Base-by-base conservation (phyloP, 441 rosid genomes). In the Erodium moschatum region DNA sequence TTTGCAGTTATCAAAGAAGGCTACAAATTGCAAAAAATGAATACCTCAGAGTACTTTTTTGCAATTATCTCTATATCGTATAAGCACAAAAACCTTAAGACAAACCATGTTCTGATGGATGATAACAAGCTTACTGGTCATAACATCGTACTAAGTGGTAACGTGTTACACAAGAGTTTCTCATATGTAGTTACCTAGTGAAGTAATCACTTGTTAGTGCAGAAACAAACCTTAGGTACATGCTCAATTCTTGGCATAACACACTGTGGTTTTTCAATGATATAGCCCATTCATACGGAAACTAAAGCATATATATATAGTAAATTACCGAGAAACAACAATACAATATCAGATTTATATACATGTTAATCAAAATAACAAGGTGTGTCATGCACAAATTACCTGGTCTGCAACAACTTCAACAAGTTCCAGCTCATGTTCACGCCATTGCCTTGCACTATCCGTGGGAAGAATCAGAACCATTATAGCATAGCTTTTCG, bases 341-440 rank as follows among this genome's bases (percentile, higher is more conserved):
- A 44, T 33, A 9, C 5, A 62, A 33, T 18, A 40, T 44, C 15
- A 40, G 8, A 19, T 60, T 27, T 60, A 46, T 5, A n/a, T 11
- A 72, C 21, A 52, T 20, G 70, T 35, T 21, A 9, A 66, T 66
- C 64, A 27, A 21, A 72, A 70, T 29, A 63, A 16, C 56, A 62
- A 67, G 5, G 62, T 67, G 68, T 16, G 16, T 61, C 71, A 77
- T 75, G 33, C 29, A 60, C 63, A 74, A 58, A 42, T 60, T 31
- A 92, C 98, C 97, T 92, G 98, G 79, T 90, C 98, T 1, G 96
- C 92, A 44, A 92, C 96, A 68, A 87, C 92, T 82, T 89, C 96
- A 48, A 92, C 92, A 9, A 92, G 98, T 75, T 90, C 94, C 82
- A 90, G 72, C 80, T 92, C 98, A 79, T 92, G 92, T 64, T 87